phyloP scores from a whole-genome alignment of 139 green algal genomes.

The Chlamydomonas eustigma region DNA sequence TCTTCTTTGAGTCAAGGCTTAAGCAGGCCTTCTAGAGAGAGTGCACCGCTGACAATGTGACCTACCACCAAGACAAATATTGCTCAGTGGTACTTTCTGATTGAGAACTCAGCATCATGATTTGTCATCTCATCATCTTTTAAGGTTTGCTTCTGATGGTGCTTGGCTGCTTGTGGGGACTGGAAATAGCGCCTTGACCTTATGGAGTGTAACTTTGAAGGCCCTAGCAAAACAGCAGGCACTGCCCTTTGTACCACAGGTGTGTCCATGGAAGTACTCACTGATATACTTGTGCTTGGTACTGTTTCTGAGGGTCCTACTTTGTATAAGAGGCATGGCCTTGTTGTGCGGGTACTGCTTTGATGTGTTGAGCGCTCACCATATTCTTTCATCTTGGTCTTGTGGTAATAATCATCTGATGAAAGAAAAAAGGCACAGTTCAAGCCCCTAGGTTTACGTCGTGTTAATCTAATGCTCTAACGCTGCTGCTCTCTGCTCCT shows the following conservation, averaged over 20 bases:
- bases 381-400: too few relatives aligned
- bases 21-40: background rate
- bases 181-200: slow-evolving; percentile 5
- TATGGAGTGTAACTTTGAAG: slow-evolving; percentile 19
- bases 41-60: background rate
- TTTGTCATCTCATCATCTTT: background rate
- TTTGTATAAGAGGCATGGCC: background rate
- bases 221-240: background rate
- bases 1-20: background rate
- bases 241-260: slow-evolving; percentile 13
- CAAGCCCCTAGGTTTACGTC: too few relatives aligned
- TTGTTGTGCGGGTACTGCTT: background rate
- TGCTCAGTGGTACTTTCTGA: too few relatives aligned
- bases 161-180: slow-evolving; percentile 20
- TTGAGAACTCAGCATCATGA: background rate
- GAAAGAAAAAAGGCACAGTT: too few relatives aligned
- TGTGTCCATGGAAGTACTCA: background rate
- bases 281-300: background rate
- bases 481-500: too few relatives aligned
- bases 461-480: too few relatives aligned
- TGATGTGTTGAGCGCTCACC: too few relatives aligned
- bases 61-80: background rate
- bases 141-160: slow-evolving; percentile 18
- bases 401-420: too few relatives aligned
- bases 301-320: background rate